phyloP scores from a whole-genome alignment of 306 rosid species.

The Medicago truncatula region MtrunA17r5.0-ANR NC_053049.1:3955501-3956000 shows the following conservation, averaged over 20 bases:
- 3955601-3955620: constrained; percentile 31
- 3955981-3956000: constrained; percentile 33
- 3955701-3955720: constrained; percentile 47
- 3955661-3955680: constrained; percentile 2
- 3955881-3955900: constrained; percentile 47
- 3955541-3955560: no score
- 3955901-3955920: constrained; percentile 61
- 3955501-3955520: no score
- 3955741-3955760: constrained; percentile 44
- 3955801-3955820: constrained; percentile 74
- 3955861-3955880: constrained; percentile 43
- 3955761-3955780: constrained; percentile 47
- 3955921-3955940: constrained; percentile 44
- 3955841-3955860: constrained; percentile 59
- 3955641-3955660: constrained; percentile 36
- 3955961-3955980: constrained; percentile 33
- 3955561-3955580: no score
- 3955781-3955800: constrained; percentile 69
- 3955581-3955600: constrained; percentile 18
- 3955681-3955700: constrained; percentile 22
- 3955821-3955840: constrained; percentile 55
- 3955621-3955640: constrained; percentile 12
- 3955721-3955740: constrained; percentile 31
- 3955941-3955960: constrained; percentile 58
- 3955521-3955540: no score